These are phyloP conservation scores for Canariomyces notabilis DNA, from an alignment of 2,329 filamentous ascomycete genomes.

Conservation along the genomic window DNA sequence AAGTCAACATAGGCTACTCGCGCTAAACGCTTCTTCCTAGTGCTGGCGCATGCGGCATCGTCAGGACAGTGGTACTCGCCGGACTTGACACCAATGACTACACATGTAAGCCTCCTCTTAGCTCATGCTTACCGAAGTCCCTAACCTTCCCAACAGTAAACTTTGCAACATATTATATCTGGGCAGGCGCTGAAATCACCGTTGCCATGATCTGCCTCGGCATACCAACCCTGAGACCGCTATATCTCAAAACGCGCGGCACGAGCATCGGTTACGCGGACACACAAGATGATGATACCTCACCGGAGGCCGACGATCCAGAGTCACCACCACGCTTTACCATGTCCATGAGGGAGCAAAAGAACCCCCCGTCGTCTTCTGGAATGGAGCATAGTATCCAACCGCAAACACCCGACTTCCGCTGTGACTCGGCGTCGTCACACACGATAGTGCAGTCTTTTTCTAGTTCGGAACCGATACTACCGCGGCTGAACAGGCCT, in stretches of 20 bases:
- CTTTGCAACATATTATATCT: constrained; percentile 33
- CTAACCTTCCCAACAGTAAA: constrained; percentile 25
- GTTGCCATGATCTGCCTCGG: constrained; percentile 38
- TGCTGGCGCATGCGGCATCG: constrained; percentile 33
- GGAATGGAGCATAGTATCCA: not conserved
- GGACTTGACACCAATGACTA: constrained; percentile 27
- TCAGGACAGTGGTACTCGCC: constrained; percentile 28
- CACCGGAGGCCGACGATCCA: constrained; percentile 51
- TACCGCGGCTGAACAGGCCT: constrained; percentile 20
- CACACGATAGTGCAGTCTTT: constrained; percentile 20
- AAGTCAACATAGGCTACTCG: not conserved
- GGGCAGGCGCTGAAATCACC: constrained; percentile 36
- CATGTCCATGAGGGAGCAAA: constrained; percentile 54
- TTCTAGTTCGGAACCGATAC: constrained; percentile 8
- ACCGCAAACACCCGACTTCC: constrained; percentile 5
- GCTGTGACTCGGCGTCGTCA: constrained; percentile 24
- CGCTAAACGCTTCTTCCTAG: constrained; percentile 20
- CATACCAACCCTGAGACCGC: constrained; percentile 36
- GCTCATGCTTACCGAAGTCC: not conserved
- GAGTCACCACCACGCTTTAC: constrained; percentile 33
- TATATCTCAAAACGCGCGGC: constrained; percentile 40
- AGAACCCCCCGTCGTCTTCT: constrained; percentile 10
- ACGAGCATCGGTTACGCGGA: constrained; percentile 18
- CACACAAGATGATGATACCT: constrained; percentile 16
- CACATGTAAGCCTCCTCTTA: constrained; percentile 22